Percentiles rank a stretch among this genome's conserved stretches.
phyloP scores from a whole-genome alignment of 176 grass and related monocot genomes.

The Oryza nivara region DNA sequence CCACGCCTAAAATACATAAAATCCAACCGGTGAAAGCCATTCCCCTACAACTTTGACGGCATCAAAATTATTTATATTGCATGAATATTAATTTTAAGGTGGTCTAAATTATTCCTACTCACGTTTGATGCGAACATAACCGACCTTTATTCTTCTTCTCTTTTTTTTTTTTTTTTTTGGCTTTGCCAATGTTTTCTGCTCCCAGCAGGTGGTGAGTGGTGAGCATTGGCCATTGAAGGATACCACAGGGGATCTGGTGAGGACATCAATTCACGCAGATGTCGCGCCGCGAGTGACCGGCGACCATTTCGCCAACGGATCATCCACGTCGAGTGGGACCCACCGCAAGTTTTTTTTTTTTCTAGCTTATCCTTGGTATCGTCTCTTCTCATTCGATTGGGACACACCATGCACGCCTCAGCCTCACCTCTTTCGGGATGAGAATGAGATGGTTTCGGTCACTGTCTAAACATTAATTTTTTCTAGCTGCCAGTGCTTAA shows the following conservation, averaged over 20 bases:
- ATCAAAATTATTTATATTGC: too few species aligned
- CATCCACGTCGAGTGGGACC: neutral
- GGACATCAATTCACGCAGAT: neutral
- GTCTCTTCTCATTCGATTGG: neutral
- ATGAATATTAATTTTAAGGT: too few species aligned
- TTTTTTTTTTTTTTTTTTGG: too few species aligned
- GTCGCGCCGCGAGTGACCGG: neutral
- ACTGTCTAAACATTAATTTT: neutral
- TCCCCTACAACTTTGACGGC: too few species aligned
- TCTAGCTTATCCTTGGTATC: neutral
- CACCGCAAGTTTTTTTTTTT: neutral
- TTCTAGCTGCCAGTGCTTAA: too few species aligned
- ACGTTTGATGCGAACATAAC: neutral
- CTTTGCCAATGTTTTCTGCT: too few species aligned
- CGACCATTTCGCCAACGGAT: too few species aligned
- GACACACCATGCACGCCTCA: neutral
- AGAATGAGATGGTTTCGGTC: neutral
- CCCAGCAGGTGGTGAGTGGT: too few species aligned
- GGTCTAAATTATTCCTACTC: neutral
- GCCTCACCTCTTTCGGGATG: neutral
- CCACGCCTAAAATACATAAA: too few species aligned
- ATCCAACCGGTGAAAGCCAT: too few species aligned
- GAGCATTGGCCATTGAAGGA: neutral
- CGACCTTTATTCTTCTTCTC: too few species aligned
- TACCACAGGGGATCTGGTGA: neutral